A percentile compares a stretch with the other conserved stretches of the same genome.
Conservation (phyloP, 2,329 filamentous ascomycete genomes). For the Clonostachys rosea region DNA sequence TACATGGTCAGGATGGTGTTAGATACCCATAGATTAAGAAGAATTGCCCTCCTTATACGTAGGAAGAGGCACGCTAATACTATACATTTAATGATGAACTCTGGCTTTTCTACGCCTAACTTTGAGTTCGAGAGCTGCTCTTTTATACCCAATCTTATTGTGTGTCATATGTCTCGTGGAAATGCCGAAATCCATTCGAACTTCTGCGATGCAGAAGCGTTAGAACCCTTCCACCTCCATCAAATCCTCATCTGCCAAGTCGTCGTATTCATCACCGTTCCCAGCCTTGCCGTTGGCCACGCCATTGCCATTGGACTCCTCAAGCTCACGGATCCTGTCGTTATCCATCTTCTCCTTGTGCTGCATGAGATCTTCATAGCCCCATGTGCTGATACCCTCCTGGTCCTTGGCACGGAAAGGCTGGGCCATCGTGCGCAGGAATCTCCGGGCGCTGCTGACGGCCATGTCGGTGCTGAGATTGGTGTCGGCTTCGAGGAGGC, state of each 20-base stretch:
- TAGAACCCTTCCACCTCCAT: constrained; percentile 40
- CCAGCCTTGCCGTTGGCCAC: constrained; percentile 5
- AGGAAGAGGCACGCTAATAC: too few species aligned
- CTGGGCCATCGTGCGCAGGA: constrained; percentile 87
- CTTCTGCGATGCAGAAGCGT: not conserved
- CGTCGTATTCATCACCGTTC: constrained; percentile 37
- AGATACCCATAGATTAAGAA: not conserved
- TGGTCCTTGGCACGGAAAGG: constrained; percentile 80
- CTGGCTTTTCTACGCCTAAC: too few species aligned
- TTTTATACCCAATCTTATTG: too few species aligned
- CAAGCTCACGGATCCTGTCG: constrained; percentile 61
- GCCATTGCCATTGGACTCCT: constrained; percentile 24
- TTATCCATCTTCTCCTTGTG: constrained; percentile 74
- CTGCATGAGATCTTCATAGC: constrained; percentile 67
- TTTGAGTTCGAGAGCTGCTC: too few species aligned
- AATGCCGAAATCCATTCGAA: too few species aligned
- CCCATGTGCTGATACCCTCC: constrained; percentile 93
- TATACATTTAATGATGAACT: too few species aligned
- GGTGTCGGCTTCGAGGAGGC: constrained; percentile 76
- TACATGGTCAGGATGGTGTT: not conserved
- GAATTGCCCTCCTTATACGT: not conserved
- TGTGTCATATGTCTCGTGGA: too few species aligned
- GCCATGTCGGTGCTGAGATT: constrained; percentile 97
- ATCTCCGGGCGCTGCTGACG: constrained; percentile 81
- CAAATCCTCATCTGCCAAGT: constrained; percentile 48